Evolutionary conservation across 371 early-diverging fungal species (phyloP).

Genomic region (Ordospora pajunii): DNA sequence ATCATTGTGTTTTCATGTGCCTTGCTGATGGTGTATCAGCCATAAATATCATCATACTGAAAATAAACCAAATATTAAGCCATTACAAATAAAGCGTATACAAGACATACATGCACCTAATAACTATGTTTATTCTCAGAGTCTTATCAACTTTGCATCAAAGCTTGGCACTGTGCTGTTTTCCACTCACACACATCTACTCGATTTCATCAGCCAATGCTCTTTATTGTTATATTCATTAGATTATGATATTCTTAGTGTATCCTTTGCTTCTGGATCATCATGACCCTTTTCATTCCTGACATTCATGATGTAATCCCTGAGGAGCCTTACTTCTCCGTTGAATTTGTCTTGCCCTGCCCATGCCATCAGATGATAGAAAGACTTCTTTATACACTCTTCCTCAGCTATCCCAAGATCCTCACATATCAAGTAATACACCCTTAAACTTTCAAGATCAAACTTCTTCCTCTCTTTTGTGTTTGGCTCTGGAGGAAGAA

Average conservation of each 20-base stretch:
- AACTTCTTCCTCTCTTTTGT: constrained; percentile 47
- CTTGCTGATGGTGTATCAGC: constrained; percentile 2
- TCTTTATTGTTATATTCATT: no score
- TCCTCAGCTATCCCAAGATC: constrained; percentile 41
- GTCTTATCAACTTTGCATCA: background rate
- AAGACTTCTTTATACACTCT: constrained; percentile 35
- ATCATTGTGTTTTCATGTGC: constrained; percentile 27
- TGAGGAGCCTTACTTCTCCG: constrained; percentile 36
- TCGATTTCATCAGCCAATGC: no score
- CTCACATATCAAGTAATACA: constrained; percentile 49
- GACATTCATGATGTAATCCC: constrained; percentile 32
- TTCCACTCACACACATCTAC: no score
- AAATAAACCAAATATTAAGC: background rate
- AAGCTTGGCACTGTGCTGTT: background rate
- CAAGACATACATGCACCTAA: background rate
- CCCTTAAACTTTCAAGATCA: constrained; percentile 38
- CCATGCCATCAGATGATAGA: constrained; percentile 36
- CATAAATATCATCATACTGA: background rate
- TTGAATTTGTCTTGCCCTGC: constrained; percentile 44
- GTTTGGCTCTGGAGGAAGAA: constrained; percentile 45
- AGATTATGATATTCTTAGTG: background rate
- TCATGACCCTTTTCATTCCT: background rate
- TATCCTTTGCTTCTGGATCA: background rate
- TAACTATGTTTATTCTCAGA: background rate
- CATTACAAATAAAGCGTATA: background rate